Conservation (phyloP, 78 protist species). For the Tieghemostelium lacteum region DNA sequence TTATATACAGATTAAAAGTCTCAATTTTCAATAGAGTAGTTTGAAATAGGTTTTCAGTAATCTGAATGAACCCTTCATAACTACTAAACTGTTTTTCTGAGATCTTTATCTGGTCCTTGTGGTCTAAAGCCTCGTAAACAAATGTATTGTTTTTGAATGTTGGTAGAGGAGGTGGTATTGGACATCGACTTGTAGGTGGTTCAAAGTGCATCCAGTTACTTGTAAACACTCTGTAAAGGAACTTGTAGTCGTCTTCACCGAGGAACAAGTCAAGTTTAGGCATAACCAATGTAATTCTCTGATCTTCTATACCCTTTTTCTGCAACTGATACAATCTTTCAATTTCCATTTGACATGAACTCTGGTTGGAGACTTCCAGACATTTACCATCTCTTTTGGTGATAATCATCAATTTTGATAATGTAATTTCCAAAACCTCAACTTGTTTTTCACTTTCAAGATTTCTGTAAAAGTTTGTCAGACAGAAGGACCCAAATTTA, state of each 20-base stretch:
- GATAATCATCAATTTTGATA: not conserved
- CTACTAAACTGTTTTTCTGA: slow-evolving; percentile 49
- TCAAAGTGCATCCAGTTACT: slow-evolving; percentile 54
- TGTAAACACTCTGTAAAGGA: slow-evolving; percentile 49
- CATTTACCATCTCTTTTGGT: not conserved
- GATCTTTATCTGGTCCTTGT: slow-evolving; percentile 29
- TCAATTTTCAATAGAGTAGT: slow-evolving; percentile 1
- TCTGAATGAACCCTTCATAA: slow-evolving; percentile 31
- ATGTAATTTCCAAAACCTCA: slow-evolving; percentile 13
- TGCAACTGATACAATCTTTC: slow-evolving; percentile 28
- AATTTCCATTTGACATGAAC: slow-evolving; percentile 14
- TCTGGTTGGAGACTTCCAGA: slow-evolving; percentile 5
- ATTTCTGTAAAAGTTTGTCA: slow-evolving; percentile 34
- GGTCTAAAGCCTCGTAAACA: slow-evolving; percentile 8
- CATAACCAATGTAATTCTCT: not conserved
- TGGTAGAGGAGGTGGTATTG: slow-evolving; percentile 35
- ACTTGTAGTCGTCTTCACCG: slow-evolving; percentile 37
- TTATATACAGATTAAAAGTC: slow-evolving; percentile 15
- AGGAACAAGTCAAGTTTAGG: slow-evolving; percentile 9
- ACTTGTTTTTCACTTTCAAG: slow-evolving; percentile 4
- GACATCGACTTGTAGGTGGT: not conserved
- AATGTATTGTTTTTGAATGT: not conserved
- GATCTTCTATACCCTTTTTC: slow-evolving; percentile 16
- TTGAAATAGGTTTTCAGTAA: not conserved
- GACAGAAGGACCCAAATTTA: slow-evolving; percentile 26